These are phyloP conservation scores for Penicillium pulvis DNA, from an alignment of 495 filamentous ascomycete genomes.

Conservation along the genomic window DNA sequence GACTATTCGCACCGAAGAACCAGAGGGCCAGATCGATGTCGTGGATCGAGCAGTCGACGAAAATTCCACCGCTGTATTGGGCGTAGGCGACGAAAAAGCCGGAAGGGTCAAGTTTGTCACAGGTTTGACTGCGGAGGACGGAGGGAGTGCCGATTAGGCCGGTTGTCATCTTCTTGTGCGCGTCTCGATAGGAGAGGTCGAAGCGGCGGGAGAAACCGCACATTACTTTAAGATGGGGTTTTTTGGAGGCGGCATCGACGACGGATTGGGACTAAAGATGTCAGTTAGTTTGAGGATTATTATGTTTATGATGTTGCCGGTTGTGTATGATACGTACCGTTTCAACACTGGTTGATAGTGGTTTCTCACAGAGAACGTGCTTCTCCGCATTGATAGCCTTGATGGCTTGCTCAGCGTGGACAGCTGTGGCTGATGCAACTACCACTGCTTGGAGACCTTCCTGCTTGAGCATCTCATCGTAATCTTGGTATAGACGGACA, in stretches of 20 bases:
- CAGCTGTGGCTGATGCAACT: conserved; percentile 53
- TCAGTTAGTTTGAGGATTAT: background rate
- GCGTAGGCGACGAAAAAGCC: conserved; percentile 60
- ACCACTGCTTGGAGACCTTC: conserved; percentile 56
- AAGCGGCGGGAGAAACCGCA: conserved; percentile 60
- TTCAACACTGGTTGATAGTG: conserved; percentile 51
- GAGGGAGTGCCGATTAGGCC: conserved; percentile 53
- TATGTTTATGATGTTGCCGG: no score
- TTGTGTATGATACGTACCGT: conserved; percentile 40
- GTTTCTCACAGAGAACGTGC: conserved; percentile 62
- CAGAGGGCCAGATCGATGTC: conserved; percentile 59
- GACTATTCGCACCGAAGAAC: conserved; percentile 52
- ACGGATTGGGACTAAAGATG: conserved; percentile 51
- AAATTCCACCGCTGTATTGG: conserved; percentile 57
- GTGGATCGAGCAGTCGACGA: conserved; percentile 58
- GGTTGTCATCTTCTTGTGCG: conserved; percentile 42
- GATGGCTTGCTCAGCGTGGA: conserved; percentile 59
- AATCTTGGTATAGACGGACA: conserved; percentile 51
- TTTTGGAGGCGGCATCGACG: conserved; percentile 49
- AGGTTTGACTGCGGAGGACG: conserved; percentile 58
- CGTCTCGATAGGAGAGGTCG: conserved; percentile 56
- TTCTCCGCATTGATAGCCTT: conserved; percentile 55
- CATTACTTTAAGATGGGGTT: conserved; percentile 51
- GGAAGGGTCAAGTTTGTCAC: conserved; percentile 53
- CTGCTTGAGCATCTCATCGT: conserved; percentile 59